Evolutionary conservation across 441 rosid species (phyloP), one percentile per base, ranked within the genome.

Genomic region (Pelargonium australe): DNA sequence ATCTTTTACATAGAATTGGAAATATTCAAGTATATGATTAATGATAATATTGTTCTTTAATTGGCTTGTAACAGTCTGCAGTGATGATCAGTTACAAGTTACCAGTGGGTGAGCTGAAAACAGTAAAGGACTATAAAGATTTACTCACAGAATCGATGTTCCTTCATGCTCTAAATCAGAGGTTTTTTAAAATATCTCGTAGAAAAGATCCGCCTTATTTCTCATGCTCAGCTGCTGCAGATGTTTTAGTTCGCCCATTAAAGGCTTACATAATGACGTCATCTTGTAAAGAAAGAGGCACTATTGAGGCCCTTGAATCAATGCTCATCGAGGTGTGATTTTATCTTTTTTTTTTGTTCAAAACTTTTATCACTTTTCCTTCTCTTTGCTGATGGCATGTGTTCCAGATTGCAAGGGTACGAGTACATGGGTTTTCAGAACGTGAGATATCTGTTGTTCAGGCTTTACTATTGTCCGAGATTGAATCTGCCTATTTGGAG

Each of bases 21-120:
- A 55, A 55, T 25, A 55, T 55, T 55, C 45, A 55, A 16, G 61
- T 55, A 25, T 55, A 6, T 25, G 41, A 41, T 31, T 79, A 69
- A 64, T 79, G 47, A 70, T 57, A 47, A 70, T 68, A 53, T 40
- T 64, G 45, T 68, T 16, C 44, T 41, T 73, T 67, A 57, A 78
- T 51, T 81, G 78, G 60, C 71, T 78, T 80, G 75, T 72, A 70
- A 78, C 80, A 93, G 98, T 89, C 95, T 71, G 89, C 92, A 45
- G 97, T 93, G 63, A 89, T 90, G 91, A 87, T 90, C 80, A 88
- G 98, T 87, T 93, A 88, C 77, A 93, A 89, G 84, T 87, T 87
- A 91, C 85, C 86, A 13, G 86, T 77, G 10, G 82, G 82, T 76
- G 92, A 89, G 69, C 82, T 93, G 72, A 90, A 82, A 85, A 90